Percentiles rank a stretch among this genome's conserved stretches.
Evolutionary conservation across 1,284 basidiomycete species (phyloP).

Genomic region (Rhodofomes roseus): DNA sequence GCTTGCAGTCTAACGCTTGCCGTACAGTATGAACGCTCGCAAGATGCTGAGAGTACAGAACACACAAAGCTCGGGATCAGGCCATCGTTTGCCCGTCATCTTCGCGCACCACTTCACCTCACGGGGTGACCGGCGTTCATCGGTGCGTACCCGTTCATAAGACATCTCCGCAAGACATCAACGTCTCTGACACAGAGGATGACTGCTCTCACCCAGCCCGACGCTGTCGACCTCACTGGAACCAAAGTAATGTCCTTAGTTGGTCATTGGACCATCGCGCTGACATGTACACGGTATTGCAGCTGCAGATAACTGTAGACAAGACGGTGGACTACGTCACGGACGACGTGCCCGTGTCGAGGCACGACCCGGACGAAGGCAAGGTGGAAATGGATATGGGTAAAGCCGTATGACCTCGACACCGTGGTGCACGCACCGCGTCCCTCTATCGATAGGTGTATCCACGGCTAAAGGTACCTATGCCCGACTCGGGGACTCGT

Average conservation of each 20-base stretch:
- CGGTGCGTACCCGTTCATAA: constrained; percentile 6
- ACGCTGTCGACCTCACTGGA: constrained; percentile 13
- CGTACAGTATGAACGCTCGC: constrained; percentile 20
- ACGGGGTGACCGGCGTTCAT: constrained; percentile 9
- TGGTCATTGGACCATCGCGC: neutral
- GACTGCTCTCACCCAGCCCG: constrained; percentile 6
- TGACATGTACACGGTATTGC: neutral
- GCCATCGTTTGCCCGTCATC: constrained; percentile 17
- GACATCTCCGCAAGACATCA: neutral
- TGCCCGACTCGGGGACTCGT: neutral
- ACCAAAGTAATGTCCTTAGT: constrained; percentile 10
- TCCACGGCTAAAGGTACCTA: neutral
- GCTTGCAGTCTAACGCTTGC: neutral
- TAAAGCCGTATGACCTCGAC: neutral
- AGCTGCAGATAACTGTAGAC: constrained; percentile 27
- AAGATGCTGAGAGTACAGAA: constrained; percentile 18
- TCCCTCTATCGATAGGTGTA: neutral
- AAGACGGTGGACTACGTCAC: constrained; percentile 23
- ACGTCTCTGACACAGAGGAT: constrained; percentile 7
- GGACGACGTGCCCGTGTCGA: constrained; percentile 15
- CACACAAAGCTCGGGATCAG: constrained; percentile 12
- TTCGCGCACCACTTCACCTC: constrained; percentile 12
- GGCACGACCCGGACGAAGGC: neutral
- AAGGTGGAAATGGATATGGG: neutral
- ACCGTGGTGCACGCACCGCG: neutral